Evolutionary conservation across 768 basidiomycete genomes (phyloP).

Genomic region (Nevesoporus exiguus): DNA sequence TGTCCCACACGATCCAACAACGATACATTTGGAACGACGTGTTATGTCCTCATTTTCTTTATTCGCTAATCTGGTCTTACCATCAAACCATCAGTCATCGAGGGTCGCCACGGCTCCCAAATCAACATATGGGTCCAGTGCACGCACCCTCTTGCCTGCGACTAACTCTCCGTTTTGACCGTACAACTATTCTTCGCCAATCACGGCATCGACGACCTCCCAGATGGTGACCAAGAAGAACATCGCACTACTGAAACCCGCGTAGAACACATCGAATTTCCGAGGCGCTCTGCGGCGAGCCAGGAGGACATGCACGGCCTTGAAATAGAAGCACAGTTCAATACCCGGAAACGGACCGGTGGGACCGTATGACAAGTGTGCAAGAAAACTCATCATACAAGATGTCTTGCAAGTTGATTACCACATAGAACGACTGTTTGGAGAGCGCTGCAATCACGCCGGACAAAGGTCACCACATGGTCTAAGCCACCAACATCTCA

Average conservation of each 20-base stretch:
- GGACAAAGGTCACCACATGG: no score
- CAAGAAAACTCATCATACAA: not conserved
- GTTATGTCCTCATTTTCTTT: not conserved
- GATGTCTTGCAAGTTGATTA: not conserved
- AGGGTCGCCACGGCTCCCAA: no score
- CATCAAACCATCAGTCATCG: not conserved
- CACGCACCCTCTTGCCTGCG: no score
- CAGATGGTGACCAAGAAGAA: not conserved
- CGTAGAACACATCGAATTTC: constrained; percentile 12
- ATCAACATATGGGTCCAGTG: no score
- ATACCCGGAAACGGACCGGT: constrained; percentile 2
- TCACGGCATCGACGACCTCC: constrained; percentile 3
- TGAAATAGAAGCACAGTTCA: constrained; percentile 15
- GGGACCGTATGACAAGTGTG: not conserved
- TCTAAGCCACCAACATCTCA: no score
- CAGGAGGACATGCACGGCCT: constrained; percentile 9
- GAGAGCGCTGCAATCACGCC: not conserved
- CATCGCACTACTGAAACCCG: constrained; percentile 10
- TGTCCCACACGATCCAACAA: constrained; percentile 33
- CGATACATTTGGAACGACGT: constrained; percentile 32
- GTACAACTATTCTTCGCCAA: no score
- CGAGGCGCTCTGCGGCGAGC: not conserved
- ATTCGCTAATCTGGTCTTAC: not conserved
- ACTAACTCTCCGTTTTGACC: no score
- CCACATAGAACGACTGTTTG: not conserved